Evolutionary conservation across 129 eudicot species (phyloP), one percentile per base, ranked within the genome.

Genomic region (Scalesia atractyloides): DNA sequence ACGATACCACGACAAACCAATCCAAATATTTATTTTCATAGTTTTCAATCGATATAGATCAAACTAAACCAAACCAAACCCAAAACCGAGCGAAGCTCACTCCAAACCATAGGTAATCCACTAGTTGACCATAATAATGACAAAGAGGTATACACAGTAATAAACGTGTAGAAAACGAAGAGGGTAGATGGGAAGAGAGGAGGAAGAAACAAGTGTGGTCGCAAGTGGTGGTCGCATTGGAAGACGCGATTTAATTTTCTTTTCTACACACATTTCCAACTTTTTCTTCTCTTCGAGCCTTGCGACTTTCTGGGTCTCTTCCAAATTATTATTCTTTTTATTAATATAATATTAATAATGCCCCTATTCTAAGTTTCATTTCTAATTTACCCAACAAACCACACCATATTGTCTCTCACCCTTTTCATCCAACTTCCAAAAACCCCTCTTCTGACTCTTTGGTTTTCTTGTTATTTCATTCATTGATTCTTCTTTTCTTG

Each of bases 191-290:
- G 54, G 79, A 74, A 75, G 72, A 54, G 69, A 51, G 49, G 50
- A 73, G 34, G 63, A 33, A 53, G 13, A 53, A 61, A 33, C 52
- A 52, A 2, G 16, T 56, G 70, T 69, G 81, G 75, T 69, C 62
- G 57, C 81, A 69, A 24, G 30, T 24, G 30, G 70, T 69, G 81
- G 75, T 69, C 62, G 57, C 81, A 69, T 77, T 69, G 81, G 70
- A 61, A 77, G 48, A 69, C 65, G 50, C 15, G 46, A 76, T 54
- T 67, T 76, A 56, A 41, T 66, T 65, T 52, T 57, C 13, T 66
- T 65, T 52, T 57, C 13, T 30, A 59, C 26, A 58, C 13, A 33
- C 41, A 19, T 56, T 52, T 52, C 19, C 24, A 16, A 18, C 61
- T 54, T 54, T 54, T 54, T 22, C 30, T 51, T 7, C 22, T 52